phyloP scores from a whole-genome alignment of 2,329 filamentous ascomycete genomes.

The Colletotrichum camelliae region DNA sequence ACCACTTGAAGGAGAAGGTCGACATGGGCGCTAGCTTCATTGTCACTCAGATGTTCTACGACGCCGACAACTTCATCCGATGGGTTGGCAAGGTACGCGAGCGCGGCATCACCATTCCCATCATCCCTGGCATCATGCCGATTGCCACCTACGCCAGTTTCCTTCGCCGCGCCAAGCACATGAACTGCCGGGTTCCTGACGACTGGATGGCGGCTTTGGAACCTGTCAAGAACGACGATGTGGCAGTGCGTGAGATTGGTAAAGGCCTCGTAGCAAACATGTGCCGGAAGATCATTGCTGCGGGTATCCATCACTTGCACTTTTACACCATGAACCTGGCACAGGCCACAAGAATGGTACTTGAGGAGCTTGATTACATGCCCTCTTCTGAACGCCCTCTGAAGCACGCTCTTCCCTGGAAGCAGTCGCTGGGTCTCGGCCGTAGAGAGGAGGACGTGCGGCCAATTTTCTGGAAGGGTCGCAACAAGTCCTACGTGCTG shows the following conservation, averaged over 20 bases:
- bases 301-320: constrained; percentile 87
- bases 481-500: constrained; percentile 92
- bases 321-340: constrained; percentile 99
- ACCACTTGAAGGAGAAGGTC: constrained; percentile 93
- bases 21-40: constrained; percentile 94
- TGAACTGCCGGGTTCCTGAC: constrained; percentile 82
- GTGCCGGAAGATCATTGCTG: constrained; percentile 84
- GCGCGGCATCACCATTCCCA: constrained; percentile 82
- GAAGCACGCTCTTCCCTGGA: constrained; percentile 93
- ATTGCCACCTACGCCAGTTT: constrained; percentile 97
- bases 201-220: constrained; percentile 84
- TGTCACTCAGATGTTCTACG: constrained; percentile 99
- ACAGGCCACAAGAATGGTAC: constrained; percentile 89
- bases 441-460: constrained; percentile 93
- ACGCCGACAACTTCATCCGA: constrained; percentile 90
- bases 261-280: constrained; percentile 87
- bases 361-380: constrained; percentile 86
- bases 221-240: constrained; percentile 95
- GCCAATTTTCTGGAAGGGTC: constrained; percentile 98
- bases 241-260: constrained; percentile 87
- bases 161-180: constrained; percentile 87
- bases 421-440: constrained; percentile 88
- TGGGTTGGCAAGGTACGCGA: constrained; percentile 90
- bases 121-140: constrained; percentile 84
- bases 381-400: constrained; percentile 79